Conservation (phyloP, 768 basidiomycete genomes). For the Phylloporus rhodoxanthus region DNA sequence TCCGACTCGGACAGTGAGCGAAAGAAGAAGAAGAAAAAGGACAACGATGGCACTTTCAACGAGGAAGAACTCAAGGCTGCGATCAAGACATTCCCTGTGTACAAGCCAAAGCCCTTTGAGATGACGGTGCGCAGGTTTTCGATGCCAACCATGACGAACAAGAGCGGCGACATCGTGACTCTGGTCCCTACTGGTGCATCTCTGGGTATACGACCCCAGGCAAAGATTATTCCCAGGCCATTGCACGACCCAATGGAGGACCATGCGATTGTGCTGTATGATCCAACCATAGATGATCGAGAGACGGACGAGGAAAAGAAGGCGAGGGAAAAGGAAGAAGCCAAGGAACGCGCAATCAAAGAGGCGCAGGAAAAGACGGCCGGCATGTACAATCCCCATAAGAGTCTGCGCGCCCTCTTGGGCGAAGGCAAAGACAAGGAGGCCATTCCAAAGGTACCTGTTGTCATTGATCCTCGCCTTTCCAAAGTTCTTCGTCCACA, state of each 20-base stretch:
- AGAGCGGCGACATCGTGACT: constrained; percentile 57
- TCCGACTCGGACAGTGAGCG: constrained; percentile 45
- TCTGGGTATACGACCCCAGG: constrained; percentile 78
- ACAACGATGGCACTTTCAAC: constrained; percentile 53
- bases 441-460: constrained; percentile 75
- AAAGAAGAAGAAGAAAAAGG: constrained; percentile 64
- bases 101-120: constrained; percentile 73
- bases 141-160: constrained; percentile 73
- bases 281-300: constrained; percentile 89
- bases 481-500: constrained; percentile 89
- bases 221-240: constrained; percentile 80
- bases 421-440: constrained; percentile 66
- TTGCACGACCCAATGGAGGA: constrained; percentile 98
- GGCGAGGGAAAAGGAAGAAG: constrained; percentile 69
- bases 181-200: constrained; percentile 60
- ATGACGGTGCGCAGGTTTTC: constrained; percentile 63
- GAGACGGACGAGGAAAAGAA: constrained; percentile 84
- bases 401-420: constrained; percentile 73
- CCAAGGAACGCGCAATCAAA: constrained; percentile 53
- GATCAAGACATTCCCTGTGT: constrained; percentile 71
- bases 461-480: constrained; percentile 90
- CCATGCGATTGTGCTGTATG: constrained; percentile 94
- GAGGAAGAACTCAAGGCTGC: constrained; percentile 58
- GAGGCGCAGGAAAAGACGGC: constrained; percentile 65
- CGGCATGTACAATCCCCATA: constrained; percentile 85